These are phyloP conservation scores for Pseudogymnoascus sp. DNA, from an alignment of 2,329 filamentous ascomycete species.

Conservation along the genomic window DNA sequence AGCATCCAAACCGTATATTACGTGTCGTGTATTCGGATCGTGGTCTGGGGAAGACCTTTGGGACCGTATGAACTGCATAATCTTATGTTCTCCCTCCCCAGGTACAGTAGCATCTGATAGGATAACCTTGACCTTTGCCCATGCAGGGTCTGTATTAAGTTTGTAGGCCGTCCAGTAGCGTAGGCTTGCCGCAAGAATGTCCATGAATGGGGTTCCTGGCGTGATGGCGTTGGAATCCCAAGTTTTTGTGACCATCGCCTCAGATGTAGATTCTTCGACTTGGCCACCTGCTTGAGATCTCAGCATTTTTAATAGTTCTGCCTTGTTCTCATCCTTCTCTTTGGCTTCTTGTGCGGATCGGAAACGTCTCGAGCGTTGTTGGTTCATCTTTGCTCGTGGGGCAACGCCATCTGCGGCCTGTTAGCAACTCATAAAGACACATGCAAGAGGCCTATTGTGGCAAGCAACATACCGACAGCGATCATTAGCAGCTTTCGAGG, in stretches of 20 bases:
- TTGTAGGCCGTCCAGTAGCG: conserved; percentile 98
- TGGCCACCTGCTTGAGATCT: conserved; percentile 66
- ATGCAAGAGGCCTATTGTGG: not conserved
- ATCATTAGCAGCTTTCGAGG: conserved; percentile 96
- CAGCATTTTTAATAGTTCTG: conserved; percentile 77
- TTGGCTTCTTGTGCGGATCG: conserved; percentile 88
- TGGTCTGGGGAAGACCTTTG: conserved; percentile 86
- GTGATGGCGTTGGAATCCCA: conserved; percentile 88
- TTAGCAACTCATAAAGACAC: not conserved
- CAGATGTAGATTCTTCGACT: conserved; percentile 52
- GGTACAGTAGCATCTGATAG: conserved; percentile 97
- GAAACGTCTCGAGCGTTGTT: conserved; percentile 93
- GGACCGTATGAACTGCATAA: conserved; percentile 95
- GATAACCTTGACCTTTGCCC: conserved; percentile 94
- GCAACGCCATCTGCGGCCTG: conserved; percentile 72
- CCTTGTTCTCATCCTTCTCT: conserved; percentile 87
- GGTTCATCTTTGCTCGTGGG: conserved; percentile 98
- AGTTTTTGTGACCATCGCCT: conserved; percentile 69
- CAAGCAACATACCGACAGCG: conserved; percentile 64
- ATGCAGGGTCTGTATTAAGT: conserved; percentile 90
- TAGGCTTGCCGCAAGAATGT: conserved; percentile 80
- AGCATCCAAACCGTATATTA: conserved; percentile 95
- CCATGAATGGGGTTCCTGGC: conserved; percentile 97
- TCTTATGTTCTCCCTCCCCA: conserved; percentile 97
- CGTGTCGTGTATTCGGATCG: conserved; percentile 92